These are phyloP conservation scores for Rhodomyrtus psidioides DNA, from an alignment of 441 rosid genomes.

Conservation along the genomic window DNA sequence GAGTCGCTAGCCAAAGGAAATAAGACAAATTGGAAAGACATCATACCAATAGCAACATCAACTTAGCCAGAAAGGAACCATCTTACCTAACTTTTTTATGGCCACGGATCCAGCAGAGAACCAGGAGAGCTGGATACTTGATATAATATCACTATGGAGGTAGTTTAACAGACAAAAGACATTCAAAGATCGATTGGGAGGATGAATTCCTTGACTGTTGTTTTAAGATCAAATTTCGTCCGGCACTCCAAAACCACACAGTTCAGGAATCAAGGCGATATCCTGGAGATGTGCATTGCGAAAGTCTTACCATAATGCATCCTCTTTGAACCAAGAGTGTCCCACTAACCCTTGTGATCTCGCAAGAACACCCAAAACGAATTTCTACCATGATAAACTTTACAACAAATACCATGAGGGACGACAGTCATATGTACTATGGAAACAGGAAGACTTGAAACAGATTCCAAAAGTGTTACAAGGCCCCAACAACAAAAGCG, in stretches of 20 bases:
- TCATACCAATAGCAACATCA: background rate
- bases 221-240: background rate
- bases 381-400: background rate
- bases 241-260: background rate
- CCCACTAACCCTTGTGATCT: background rate
- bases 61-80: background rate
- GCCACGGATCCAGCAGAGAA: background rate
- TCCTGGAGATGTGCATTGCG: background rate
- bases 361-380: background rate
- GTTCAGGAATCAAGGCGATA: background rate
- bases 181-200: background rate
- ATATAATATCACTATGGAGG: background rate
- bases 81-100: background rate
- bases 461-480: background rate
- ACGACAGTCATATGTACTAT: background rate
- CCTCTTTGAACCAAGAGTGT: background rate
- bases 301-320: background rate
- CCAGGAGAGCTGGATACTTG: background rate
- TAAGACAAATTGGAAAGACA: background rate
- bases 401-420: background rate
- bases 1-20: background rate
- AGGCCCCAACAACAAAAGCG: background rate
- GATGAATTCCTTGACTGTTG: background rate
- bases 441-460: background rate
- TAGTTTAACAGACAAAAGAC: background rate